Base-by-base conservation (phyloP, 345 rosid genomes). In the Tarenaya hassleriana region DNA sequence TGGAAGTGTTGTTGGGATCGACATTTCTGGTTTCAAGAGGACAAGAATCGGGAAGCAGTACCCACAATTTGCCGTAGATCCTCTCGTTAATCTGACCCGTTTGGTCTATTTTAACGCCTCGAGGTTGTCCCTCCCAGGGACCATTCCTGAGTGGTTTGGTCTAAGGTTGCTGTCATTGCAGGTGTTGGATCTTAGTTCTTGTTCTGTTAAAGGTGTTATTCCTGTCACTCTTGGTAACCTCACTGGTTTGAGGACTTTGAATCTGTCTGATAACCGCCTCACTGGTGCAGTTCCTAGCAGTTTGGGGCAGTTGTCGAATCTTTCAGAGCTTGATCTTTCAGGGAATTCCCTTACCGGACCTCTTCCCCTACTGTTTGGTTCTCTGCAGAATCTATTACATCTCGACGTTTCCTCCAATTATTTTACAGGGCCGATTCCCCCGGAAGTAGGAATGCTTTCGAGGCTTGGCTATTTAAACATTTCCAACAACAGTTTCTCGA, bases 161-260 rank as follows among this genome's bases (percentile, higher is more conserved):
- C 68, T 55, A 51, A 59, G 54, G n/a, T 63, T 85, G 37, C 59
- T 48, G 55, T 58, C 74, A 0, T 74, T 94, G 53, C 78, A 75
- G 71, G 78, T 77, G 45, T 73, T 94, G 72, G 99, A 94, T 94
- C 97, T 94, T 70, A 60, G 81, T 57, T 86, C 82, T 52, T 85
- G 95, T 44, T 72, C 67, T 44, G 60, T 88, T 34, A 64, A 15
- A 16, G 86, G 88, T 72, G 67, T 56, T 48, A 52, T 94, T 63
- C 99, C 99, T 35, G 33, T 48, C 4, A 77, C 81, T 47, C 61
- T 94, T 24, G 92, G 89, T 43, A 82, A 79, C 62, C 68, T 94
- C 71, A 88, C 82, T 66, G 75, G 57, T 52, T 73, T 94, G 34
- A 75, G 41, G 43, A 55, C 56, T 61, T 77, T 94, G 52, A 59